Evolutionary conservation across 495 filamentous ascomycete species (phyloP), one percentile per base, ranked within the genome.

Genomic region (Talaromyces ruber): DNA sequence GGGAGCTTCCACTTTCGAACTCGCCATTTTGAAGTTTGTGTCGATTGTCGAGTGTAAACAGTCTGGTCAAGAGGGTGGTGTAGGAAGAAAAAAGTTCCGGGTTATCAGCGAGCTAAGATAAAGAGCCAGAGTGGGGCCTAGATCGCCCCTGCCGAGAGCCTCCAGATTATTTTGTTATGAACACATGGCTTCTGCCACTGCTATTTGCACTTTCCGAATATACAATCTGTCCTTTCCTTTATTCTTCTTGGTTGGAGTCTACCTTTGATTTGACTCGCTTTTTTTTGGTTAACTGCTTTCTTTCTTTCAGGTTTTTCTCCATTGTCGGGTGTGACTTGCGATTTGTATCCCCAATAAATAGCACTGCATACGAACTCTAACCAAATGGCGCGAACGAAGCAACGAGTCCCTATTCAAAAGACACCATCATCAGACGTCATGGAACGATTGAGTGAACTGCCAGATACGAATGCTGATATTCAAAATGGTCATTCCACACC

Each of bases 351-450:
- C 26, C 24, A 16, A 16, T 25, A 47, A 47, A 8, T 47, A 47
- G 9, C 3, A 47, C 43, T 1, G 6, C 18, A 47, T 21, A 21
- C 43, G n/a, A 47, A 54, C 43, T 52, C 54, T 51, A 67, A 37
- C 28, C 47, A 34, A 30, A 92, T 92, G 89, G 88, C 87, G 63
- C 83, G 88, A 64, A 80, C 80, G 62, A 92, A 92, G 71, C 87
- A 89, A 76, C 69, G 82, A 43, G 79, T 79, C 61, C 88, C 89
- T 12, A 68, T 88, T 53, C 84, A 85, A 70, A 81, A 88, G 69
- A 80, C 83, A 59, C 74, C 82, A 1, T 90, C 88, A 12, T 88
- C 85, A 11, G 83, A 88, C 63, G 82, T 84, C 66, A 73, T 75
- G 71, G 66, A 79, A 65, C 71, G 68, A 65, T 70, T 71, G n/a